Evolutionary conservation across 768 basidiomycete species (phyloP).

Genomic region (Hygrophorus russula): DNA sequence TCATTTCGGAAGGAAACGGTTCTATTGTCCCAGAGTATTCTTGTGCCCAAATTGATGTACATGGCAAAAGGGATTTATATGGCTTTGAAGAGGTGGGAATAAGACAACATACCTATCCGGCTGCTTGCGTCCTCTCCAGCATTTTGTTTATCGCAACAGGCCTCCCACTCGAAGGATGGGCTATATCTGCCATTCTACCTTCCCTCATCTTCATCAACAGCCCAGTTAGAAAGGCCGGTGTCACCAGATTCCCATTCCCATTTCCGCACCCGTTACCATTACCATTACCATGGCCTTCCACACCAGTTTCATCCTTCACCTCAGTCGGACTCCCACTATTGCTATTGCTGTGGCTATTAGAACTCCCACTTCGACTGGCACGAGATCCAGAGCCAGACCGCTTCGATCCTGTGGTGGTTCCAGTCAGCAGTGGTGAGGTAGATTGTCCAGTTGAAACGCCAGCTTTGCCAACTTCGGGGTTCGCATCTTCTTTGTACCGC

Average conservation of each 20-base stretch:
- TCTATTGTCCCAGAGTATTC: too few relatives aligned
- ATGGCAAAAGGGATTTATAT: too few relatives aligned
- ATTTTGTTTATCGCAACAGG: slow-evolving; percentile 58
- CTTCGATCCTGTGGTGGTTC: slow-evolving; percentile 11
- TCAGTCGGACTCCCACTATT: slow-evolving; percentile 20
- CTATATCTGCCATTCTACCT: slow-evolving; percentile 43
- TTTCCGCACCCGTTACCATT: slow-evolving; percentile 8
- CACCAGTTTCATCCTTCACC: slow-evolving; percentile 9
- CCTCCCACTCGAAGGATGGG: slow-evolving; percentile 35
- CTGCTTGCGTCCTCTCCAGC: slow-evolving; percentile 61
- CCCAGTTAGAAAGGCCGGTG: slow-evolving; percentile 44
- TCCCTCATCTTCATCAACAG: slow-evolving; percentile 62
- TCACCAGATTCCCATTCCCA: slow-evolving; percentile 27
- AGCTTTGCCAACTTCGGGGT: slow-evolving; percentile 5
- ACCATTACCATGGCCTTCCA: slow-evolving; percentile 6
- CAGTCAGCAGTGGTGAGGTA: slow-evolving; percentile 4
- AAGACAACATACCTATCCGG: slow-evolving; percentile 23
- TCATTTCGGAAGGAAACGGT: too few relatives aligned
- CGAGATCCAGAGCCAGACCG: slow-evolving; percentile 15
- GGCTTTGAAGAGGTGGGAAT: too few relatives aligned
- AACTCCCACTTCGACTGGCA: slow-evolving; percentile 11
- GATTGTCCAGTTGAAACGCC: not conserved
- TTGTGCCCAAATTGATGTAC: too few relatives aligned
- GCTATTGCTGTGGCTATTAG: slow-evolving; percentile 8
- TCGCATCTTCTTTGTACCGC: slow-evolving; percentile 57